Evolutionary conservation across 73 alveolate species (phyloP).

Genomic region (Effrenium voratum): DNA sequence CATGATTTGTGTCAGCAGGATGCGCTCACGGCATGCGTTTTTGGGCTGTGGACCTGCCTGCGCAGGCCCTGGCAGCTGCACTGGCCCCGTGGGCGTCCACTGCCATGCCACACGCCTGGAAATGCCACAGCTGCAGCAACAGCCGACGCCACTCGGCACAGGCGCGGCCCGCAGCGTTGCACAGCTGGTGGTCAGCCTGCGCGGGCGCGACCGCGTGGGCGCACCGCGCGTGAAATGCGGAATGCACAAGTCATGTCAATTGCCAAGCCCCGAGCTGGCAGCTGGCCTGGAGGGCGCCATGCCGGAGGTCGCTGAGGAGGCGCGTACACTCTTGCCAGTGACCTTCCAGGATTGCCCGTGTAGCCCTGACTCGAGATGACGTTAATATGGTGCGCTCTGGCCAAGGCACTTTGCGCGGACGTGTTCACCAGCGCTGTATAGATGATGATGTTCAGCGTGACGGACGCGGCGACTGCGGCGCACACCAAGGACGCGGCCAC

Average conservation of each 20-base stretch:
- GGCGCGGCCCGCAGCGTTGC: constrained; percentile 34
- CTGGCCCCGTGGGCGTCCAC: constrained; percentile 41
- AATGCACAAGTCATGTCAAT: too few species aligned
- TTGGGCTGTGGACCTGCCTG: too few species aligned
- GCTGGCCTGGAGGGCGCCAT: background rate
- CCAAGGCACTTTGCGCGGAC: background rate
- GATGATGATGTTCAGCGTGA: constrained; percentile 39
- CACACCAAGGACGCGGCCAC: constrained; percentile 23
- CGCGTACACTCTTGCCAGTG: constrained; percentile 34
- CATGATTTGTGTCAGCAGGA: too few species aligned
- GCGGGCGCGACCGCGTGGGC: background rate
- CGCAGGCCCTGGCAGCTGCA: constrained; percentile 19
- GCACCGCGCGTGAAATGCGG: background rate
- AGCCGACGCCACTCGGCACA: background rate
- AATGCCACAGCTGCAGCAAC: background rate
- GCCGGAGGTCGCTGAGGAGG: background rate
- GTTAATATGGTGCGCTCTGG: background rate
- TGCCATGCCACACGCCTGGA: too few species aligned
- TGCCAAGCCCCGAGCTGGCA: background rate
- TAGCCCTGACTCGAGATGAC: too few species aligned
- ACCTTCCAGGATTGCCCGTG: background rate
- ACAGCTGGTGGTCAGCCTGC: constrained; percentile 40
- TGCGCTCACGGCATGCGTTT: too few species aligned
- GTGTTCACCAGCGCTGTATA: constrained; percentile 55
- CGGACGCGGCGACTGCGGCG: constrained; percentile 24